Base-by-base conservation (phyloP, 2,329 filamentous ascomycete species). In the Bipolaris oryzae region DNA sequence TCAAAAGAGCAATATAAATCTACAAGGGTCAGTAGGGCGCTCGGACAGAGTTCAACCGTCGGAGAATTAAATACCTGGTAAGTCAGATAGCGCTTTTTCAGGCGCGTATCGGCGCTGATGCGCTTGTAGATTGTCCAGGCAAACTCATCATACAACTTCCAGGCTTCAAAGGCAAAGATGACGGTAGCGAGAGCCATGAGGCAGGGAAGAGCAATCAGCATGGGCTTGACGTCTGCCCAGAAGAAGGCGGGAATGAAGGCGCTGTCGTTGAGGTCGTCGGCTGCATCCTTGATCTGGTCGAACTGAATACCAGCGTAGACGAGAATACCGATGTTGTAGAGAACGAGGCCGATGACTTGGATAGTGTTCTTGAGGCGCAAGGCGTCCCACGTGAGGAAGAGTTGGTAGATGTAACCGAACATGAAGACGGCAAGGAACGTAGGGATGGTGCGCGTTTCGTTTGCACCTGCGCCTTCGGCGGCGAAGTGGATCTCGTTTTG, bases 101-200 rank as follows among this genome's bases (percentile, higher is more conserved):
- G 92, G 70, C 92, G 88, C 74, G 97, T 86, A 80, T 99, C 95
- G 49, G 95, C 95, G 73, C 93, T 96, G 74, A 99, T 99, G 77
- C 96, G 93, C 82, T 99, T 99, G 79, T 99, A 92, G 72, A 99
- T 99, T 55, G 95, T 95, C 95, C 95, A 99, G 10, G 95, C 94
- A 77, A 99, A 99, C 76, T 97, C 94, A 73, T 96, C 92, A 75
- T 99, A 98, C 31, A 99, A 84, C 80, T 96, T 97, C 90, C 92
- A 98, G 2, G 94, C 88, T 49, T 93, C 81, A 60, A 92, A 89
- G 13, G 82, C 83, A 82, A 98, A 88, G 50, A 87, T 71, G 5
- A 93, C 62, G 2, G 90, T 94, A 28, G 86, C 86, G 28, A 96
- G 77, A 1, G 86, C 92, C 63, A 98, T 89, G 55, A 99, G 85